phyloP scores from a whole-genome alignment of 2,329 filamentous ascomycete species.

The Colletotrichum gloeosporioides region DNA sequence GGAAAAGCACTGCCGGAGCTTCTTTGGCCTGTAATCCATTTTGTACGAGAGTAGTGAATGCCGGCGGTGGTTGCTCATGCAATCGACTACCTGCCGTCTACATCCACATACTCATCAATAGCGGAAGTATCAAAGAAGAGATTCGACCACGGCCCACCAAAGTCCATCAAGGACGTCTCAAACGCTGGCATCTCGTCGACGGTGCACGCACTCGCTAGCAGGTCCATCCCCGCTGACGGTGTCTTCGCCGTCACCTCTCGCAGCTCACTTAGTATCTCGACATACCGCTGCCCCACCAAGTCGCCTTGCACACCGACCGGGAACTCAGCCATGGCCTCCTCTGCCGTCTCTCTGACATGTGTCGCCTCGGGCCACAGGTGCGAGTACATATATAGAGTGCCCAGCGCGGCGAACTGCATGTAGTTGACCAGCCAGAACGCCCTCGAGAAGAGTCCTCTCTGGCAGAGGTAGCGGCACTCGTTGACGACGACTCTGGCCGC shows the following conservation, averaged over 20 bases:
- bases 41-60: background rate
- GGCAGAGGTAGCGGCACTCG: background rate
- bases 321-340: background rate
- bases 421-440: background rate
- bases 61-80: rapidly evolving
- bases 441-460: background rate
- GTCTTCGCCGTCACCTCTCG: background rate
- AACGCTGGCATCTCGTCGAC: background rate
- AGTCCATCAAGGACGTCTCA: background rate
- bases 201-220: background rate
- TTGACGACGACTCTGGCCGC: background rate
- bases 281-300: background rate
- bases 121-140: background rate
- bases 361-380: background rate
- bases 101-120: background rate
- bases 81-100: background rate
- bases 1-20: background rate
- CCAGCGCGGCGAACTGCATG: background rate
- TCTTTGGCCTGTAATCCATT: background rate
- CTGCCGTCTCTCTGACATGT: background rate
- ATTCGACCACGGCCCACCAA: background rate
- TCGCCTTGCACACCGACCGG: background rate
- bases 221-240: background rate
- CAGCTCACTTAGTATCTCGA: background rate
- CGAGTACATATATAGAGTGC: background rate